Evolutionary conservation across 106 monocot genomes (phyloP).

Genomic region (Agapanthus africanus): DNA sequence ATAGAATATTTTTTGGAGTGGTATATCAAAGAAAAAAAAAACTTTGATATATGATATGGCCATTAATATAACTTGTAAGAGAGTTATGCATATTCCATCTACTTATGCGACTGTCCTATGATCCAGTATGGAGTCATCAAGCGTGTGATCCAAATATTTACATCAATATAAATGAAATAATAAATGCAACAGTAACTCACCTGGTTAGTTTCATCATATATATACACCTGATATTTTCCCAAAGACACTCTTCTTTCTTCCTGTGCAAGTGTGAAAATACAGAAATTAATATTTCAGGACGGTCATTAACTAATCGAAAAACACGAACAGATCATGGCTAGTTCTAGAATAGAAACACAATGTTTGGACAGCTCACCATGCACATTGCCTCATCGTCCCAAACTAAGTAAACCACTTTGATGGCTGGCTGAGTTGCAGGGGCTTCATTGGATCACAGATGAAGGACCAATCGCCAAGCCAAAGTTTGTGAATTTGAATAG

Average conservation of each 20-base stretch:
- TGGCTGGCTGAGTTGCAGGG: slow-evolving; percentile 38
- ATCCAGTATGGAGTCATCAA: background rate
- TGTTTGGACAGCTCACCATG: slow-evolving; percentile 46
- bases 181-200: slow-evolving; percentile 68
- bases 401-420: slow-evolving; percentile 87
- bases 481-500: slow-evolving; percentile 49
- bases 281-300: background rate
- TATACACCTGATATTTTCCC: slow-evolving; percentile 91
- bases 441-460: slow-evolving; percentile 80
- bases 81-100: slow-evolving; percentile 3
- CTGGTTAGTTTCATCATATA: slow-evolving; percentile 99
- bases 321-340: background rate
- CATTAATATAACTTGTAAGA: background rate
- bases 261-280: slow-evolving; percentile 20
- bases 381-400: slow-evolving; percentile 99
- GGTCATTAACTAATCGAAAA: background rate
- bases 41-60: too few species aligned
- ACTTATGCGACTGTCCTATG: background rate
- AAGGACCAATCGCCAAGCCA: slow-evolving; percentile 62
- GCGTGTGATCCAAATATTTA: too few species aligned
- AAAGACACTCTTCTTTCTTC: slow-evolving; percentile 85
- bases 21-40: too few species aligned
- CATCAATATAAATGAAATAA: slow-evolving; percentile 11
- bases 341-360: background rate
- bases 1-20: too few species aligned